Conservation (phyloP, 2,329 filamentous ascomycete species). For the Epichloe festucae region DNA sequence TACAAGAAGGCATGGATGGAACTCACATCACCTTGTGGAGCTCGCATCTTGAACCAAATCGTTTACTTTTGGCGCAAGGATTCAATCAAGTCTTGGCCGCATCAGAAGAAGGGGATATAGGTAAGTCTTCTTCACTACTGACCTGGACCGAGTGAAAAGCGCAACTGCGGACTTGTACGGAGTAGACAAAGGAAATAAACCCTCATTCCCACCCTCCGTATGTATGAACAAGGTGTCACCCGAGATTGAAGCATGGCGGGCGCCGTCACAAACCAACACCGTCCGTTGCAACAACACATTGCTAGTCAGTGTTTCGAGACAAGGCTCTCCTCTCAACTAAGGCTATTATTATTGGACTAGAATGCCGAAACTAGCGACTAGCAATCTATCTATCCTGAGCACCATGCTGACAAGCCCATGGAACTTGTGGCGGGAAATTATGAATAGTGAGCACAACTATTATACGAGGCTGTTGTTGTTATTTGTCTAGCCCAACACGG, state of each 20-base stretch:
- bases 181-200: neutral
- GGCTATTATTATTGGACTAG: neutral
- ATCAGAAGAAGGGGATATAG: too few relatives aligned
- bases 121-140: too few relatives aligned
- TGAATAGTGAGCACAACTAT: neutral
- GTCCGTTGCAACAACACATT: neutral
- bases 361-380: neutral
- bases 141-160: too few relatives aligned
- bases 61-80: neutral
- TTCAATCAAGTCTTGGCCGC: too few relatives aligned
- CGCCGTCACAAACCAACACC: neutral
- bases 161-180: too few relatives aligned
- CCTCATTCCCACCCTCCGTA: neutral
- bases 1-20: neutral
- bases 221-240: neutral
- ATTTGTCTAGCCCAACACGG: neutral
- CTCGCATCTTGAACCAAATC: neutral
- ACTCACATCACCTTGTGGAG: too few relatives aligned
- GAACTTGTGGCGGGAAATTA: neutral
- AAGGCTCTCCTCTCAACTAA: neutral
- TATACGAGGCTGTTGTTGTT: neutral
- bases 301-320: neutral
- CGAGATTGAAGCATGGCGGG: neutral
- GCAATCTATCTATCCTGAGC: neutral
- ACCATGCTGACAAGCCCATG: neutral